Evolutionary conservation across 2,329 filamentous ascomycete genomes (phyloP).

Genomic region (Pseudomassariella vexata): DNA sequence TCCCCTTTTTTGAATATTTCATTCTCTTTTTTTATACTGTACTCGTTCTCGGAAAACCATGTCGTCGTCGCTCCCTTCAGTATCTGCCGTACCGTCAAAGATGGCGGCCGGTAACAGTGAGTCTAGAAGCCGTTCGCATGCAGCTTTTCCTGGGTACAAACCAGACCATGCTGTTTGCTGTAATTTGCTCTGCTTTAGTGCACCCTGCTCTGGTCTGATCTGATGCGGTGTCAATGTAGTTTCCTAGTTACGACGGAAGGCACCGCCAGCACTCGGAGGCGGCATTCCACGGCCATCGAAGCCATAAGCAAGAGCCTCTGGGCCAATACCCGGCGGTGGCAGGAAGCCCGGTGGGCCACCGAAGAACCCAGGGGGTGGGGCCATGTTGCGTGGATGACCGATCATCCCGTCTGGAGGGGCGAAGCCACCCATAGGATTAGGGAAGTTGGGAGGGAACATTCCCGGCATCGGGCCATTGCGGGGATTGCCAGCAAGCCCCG

Average conservation of each 20-base stretch:
- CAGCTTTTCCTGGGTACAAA: background rate
- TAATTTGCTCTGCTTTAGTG: background rate
- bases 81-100: background rate
- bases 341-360: conserved; percentile 47
- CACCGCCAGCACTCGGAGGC: conserved; percentile 34
- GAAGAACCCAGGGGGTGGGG: conserved; percentile 54
- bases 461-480: conserved; percentile 47
- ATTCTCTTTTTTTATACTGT: background rate
- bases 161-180: background rate
- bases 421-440: conserved; percentile 40
- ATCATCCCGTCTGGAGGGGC: conserved; percentile 49
- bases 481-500: conserved; percentile 42
- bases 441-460: conserved; percentile 59
- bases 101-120: background rate
- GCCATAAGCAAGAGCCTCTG: conserved; percentile 42
- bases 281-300: conserved; percentile 54
- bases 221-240: background rate
- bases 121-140: background rate
- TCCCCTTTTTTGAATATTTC: background rate
- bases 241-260: conserved; percentile 27
- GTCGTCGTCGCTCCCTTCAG: background rate
- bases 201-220: background rate
- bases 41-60: background rate
- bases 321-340: conserved; percentile 48
- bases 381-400: conserved; percentile 32